These are phyloP conservation scores for Ophiognomonia clavigignenti-juglandacearum DNA, from an alignment of 2,329 filamentous ascomycete species.

Conservation along the genomic window DNA sequence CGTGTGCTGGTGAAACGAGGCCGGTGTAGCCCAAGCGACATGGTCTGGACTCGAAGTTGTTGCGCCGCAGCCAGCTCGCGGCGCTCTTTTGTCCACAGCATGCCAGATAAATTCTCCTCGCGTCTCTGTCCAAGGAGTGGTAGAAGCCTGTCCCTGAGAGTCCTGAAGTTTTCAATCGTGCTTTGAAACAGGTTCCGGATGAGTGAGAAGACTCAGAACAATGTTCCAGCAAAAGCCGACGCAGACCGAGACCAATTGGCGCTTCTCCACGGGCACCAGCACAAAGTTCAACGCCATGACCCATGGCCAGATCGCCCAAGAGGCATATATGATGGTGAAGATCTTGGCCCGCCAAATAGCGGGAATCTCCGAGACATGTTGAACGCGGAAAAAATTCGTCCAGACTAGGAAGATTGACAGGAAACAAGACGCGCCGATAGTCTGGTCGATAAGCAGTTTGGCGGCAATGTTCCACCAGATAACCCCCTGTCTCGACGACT, in stretches of 20 bases:
- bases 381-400: constrained; percentile 21
- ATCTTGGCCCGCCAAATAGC: constrained; percentile 19
- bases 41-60: no score
- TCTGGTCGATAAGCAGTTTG: constrained; percentile 23
- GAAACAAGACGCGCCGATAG: constrained; percentile 19
- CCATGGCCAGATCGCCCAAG: constrained; percentile 22
- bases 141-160: not conserved
- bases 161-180: constrained; percentile 3
- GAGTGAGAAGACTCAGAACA: constrained; percentile 18
- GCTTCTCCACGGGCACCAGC: constrained; percentile 21
- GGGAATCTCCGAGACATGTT: constrained; percentile 14
- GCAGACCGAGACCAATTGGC: constrained; percentile 21
- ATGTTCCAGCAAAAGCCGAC: constrained; percentile 24
- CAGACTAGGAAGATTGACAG: constrained; percentile 20
- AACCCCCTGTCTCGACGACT: constrained; percentile 10
- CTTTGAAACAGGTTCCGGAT: constrained; percentile 13
- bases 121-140: no score
- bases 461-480: constrained; percentile 20
- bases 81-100: no score
- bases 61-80: no score
- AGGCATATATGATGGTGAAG: constrained; percentile 19
- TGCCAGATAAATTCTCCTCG: no score
- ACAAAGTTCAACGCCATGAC: constrained; percentile 22
- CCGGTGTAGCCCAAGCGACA: no score
- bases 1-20: no score